These are phyloP conservation scores for Angomonas deanei DNA, from an alignment of 208 protist genomes.

Conservation along the genomic window DNA sequence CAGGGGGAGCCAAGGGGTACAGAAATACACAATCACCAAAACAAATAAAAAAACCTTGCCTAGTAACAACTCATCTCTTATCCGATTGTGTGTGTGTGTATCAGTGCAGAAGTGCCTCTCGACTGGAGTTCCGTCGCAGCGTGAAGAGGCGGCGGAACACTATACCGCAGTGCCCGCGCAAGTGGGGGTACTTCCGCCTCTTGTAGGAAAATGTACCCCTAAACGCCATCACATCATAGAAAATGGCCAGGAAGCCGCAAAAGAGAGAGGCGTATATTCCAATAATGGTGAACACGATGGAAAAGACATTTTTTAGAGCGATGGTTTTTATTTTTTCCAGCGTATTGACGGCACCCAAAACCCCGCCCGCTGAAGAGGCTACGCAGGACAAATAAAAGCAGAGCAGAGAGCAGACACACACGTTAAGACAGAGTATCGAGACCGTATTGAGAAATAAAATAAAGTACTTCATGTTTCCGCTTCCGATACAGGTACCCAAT, in stretches of 20 bases:
- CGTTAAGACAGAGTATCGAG: conserved; percentile 3
- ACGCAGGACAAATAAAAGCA: background rate
- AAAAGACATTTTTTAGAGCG: too few relatives aligned
- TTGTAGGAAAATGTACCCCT: background rate
- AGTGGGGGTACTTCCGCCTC: background rate
- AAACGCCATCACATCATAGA: background rate
- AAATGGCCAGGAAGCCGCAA: background rate
- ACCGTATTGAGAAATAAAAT: conserved; percentile 35
- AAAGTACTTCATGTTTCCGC: conserved; percentile 74
- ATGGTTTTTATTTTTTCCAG: too few relatives aligned
- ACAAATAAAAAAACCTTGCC: conserved; percentile 2
- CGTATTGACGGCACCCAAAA: too few relatives aligned
- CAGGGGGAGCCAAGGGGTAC: too few relatives aligned
- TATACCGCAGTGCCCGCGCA: background rate
- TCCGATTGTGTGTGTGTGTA: too few relatives aligned
- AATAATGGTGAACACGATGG: background rate
- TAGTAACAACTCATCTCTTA: too few relatives aligned
- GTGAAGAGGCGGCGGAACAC: background rate
- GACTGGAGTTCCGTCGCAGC: background rate
- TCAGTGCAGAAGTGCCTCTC: too few relatives aligned
- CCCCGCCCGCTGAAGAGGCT: too few relatives aligned
- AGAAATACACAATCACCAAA: background rate
- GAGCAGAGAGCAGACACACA: background rate
- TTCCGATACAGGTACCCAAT: conserved; percentile 63
- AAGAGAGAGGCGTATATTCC: background rate